A percentile compares a stretch with the other conserved stretches of the same genome.
These are phyloP conservation scores for Plantago elongata DNA, from an alignment of 257 asterid genomes.

Conservation along the genomic window DNA sequence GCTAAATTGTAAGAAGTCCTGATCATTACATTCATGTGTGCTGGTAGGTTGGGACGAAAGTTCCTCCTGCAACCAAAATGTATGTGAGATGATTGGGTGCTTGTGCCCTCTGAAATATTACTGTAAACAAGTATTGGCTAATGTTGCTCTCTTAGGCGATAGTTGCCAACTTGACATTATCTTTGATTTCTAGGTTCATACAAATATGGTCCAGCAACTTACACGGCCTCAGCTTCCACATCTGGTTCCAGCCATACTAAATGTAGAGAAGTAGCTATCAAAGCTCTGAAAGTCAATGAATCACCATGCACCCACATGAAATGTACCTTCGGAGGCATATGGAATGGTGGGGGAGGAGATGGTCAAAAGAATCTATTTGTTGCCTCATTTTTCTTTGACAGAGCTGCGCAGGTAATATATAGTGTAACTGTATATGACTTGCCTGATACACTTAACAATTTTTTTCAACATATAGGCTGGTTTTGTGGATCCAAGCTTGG, in stretches of 20 bases:
- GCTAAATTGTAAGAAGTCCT: background rate
- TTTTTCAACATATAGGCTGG: conserved; percentile 55
- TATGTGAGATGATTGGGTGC: background rate
- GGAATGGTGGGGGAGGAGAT: conserved; percentile 99
- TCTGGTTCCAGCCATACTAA: conserved; percentile 68
- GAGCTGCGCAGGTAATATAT: conserved; percentile 84
- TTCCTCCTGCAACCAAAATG: background rate
- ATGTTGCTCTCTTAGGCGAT: background rate
- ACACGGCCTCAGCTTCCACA: conserved; percentile 49
- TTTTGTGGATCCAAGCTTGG: conserved; percentile 55
- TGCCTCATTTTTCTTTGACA: conserved; percentile 91
- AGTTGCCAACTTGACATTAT: background rate
- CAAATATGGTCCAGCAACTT: conserved; percentile 63
- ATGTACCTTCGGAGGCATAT: conserved; percentile 96
- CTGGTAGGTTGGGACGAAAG: background rate
- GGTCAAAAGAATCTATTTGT: conserved; percentile 92
- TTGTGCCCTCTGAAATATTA: too few species aligned
- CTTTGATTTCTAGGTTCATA: conserved; percentile 51
- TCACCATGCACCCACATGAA: conserved; percentile 87
- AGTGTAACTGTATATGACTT: background rate
- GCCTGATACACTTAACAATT: background rate
- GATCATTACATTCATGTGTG: background rate
- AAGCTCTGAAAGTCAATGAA: conserved; percentile 81
- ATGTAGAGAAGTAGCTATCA: conserved; percentile 62
- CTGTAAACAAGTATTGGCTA: background rate